Percentiles rank a stretch among this genome's conserved stretches.
Conservation (phyloP, 2,329 filamentous ascomycete genomes). For the Venturia carpophila region DNA sequence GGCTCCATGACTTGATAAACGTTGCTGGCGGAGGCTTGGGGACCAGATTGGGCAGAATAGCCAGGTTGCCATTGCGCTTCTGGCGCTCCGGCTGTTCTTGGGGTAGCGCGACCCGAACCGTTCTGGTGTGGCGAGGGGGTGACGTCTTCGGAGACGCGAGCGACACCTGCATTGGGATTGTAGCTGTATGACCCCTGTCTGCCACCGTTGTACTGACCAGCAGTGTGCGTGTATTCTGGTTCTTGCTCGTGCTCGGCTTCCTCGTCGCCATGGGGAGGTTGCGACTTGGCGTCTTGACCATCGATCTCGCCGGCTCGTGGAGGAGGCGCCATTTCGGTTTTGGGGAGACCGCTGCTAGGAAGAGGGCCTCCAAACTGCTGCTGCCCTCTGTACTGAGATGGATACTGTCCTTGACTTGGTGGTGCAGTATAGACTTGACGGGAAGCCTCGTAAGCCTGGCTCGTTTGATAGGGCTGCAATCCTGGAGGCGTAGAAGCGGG, state of each 20-base stretch:
- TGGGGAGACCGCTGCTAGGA: conserved; percentile 39
- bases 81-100: conserved; percentile 64
- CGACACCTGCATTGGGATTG: conserved; percentile 55
- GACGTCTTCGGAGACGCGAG: conserved; percentile 75
- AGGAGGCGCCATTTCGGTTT: conserved; percentile 83
- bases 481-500: conserved; percentile 85
- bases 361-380: conserved; percentile 58
- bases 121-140: conserved; percentile 76
- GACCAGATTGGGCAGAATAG: conserved; percentile 40
- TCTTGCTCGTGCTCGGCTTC: conserved; percentile 57
- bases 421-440: conserved; percentile 71
- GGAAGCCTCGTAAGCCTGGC: conserved; percentile 65
- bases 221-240: conserved; percentile 79
- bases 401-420: conserved; percentile 58
- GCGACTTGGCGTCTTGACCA: conserved; percentile 55
- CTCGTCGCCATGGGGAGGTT: conserved; percentile 51
- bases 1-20: conserved; percentile 86
- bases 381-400: conserved; percentile 55
- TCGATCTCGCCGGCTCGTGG: conserved; percentile 56
- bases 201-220: conserved; percentile 56
- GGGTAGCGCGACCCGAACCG: conserved; percentile 75
- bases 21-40: conserved; percentile 64
- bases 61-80: conserved; percentile 62
- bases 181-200: conserved; percentile 73
- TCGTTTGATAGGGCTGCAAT: conserved; percentile 62